Conservation (phyloP, 2,329 filamentous ascomycete species). For the Fonsecaea nubica region DNA sequence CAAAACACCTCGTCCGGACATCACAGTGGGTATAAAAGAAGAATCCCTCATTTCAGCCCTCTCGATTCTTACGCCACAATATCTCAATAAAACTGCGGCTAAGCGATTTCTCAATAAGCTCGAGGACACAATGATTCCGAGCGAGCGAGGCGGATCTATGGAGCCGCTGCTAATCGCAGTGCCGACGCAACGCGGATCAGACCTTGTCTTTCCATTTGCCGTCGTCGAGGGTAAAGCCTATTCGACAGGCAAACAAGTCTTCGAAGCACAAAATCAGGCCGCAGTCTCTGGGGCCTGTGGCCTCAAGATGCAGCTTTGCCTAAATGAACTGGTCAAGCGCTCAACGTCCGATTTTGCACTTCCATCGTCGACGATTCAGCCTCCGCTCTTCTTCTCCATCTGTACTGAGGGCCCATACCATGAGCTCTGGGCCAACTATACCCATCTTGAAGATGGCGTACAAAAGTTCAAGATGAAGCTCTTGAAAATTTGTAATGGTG, state of each 20-base stretch:
- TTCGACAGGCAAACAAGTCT: slow-evolving; percentile 32
- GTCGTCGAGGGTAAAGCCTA: slow-evolving; percentile 35
- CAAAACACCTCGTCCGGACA: slow-evolving; percentile 25
- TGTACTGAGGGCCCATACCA: slow-evolving; percentile 39
- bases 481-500: slow-evolving; percentile 22
- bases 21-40: slow-evolving; percentile 20
- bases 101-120: slow-evolving; percentile 6
- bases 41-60: slow-evolving; percentile 11
- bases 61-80: slow-evolving; percentile 4
- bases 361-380: slow-evolving; percentile 2
- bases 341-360: background rate
- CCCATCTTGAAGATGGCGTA: slow-evolving; percentile 17
- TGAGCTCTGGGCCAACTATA: slow-evolving; percentile 40
- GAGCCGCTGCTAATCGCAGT: too few relatives aligned
- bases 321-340: slow-evolving; percentile 17
- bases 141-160: too few relatives aligned
- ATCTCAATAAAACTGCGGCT: slow-evolving; percentile 15
- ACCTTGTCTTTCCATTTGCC: slow-evolving; percentile 27
- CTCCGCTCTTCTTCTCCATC: slow-evolving; percentile 40
- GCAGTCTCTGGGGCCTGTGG: slow-evolving; percentile 31
- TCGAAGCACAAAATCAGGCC: slow-evolving; percentile 36
- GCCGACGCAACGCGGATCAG: too few relatives aligned
- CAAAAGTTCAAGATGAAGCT: slow-evolving; percentile 29
- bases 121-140: slow-evolving; percentile 9
- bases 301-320: slow-evolving; percentile 27